These are phyloP conservation scores for Leishmania guyanensis DNA, from an alignment of 208 protist species.

Conservation along the genomic window DNA sequence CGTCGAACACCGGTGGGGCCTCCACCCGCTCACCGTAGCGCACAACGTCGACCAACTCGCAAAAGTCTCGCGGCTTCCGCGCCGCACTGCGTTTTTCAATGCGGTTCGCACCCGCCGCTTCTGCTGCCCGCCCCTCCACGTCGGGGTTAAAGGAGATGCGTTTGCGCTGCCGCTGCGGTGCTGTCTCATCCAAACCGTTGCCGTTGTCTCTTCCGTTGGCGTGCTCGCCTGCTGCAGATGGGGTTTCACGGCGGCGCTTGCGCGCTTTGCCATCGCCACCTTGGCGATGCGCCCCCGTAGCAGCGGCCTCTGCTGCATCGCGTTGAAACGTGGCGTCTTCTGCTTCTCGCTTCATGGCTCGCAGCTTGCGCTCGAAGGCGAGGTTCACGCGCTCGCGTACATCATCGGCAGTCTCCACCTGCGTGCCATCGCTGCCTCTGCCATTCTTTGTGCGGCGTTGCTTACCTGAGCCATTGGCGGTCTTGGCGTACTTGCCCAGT, in stretches of 20 bases:
- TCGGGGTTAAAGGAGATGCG: conserved; percentile 51
- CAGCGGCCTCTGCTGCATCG: background rate
- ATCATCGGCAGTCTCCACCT: conserved; percentile 4
- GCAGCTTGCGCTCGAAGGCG: conserved; percentile 48
- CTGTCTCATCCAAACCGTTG: background rate
- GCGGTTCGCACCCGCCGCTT: conserved; percentile 5
- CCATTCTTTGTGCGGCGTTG: conserved; percentile 34
- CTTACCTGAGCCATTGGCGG: conserved; percentile 24
- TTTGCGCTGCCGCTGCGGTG: conserved; percentile 38
- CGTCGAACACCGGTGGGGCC: conserved; percentile 86
- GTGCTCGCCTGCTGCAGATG: background rate
- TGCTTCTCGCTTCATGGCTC: conserved; percentile 31
- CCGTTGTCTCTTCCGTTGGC: background rate
- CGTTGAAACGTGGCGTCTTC: conserved; percentile 18
- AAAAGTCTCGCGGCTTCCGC: conserved; percentile 64
- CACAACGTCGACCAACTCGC: conserved; percentile 86
- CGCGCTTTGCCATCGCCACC: background rate
- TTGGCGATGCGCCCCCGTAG: background rate
- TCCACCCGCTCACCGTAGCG: conserved; percentile 85
- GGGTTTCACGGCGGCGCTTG: conserved; percentile 16
- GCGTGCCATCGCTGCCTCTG: conserved; percentile 18
- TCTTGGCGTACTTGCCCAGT: conserved; percentile 44
- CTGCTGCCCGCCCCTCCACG: conserved; percentile 26
- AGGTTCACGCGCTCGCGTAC: conserved; percentile 30
- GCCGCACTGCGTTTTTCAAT: background rate